Conservation (phyloP, 257 asterid genomes). For the Haberlea rhodopensis region DNA sequence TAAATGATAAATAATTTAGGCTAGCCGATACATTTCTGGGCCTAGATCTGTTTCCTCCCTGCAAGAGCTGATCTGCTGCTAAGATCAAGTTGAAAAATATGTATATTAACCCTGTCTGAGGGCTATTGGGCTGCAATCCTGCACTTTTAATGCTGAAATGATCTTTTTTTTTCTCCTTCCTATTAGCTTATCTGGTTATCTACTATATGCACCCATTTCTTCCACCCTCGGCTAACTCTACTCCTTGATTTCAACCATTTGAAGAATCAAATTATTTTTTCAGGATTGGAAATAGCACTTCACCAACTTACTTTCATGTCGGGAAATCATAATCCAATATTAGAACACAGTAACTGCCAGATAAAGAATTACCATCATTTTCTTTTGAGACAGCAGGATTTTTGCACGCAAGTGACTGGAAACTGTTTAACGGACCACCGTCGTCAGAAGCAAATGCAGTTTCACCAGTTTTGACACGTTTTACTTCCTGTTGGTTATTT, state of each 20-base stretch:
- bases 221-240: neutral
- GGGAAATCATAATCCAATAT: too few relatives aligned
- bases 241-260: neutral
- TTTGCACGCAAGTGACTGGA: constrained; percentile 53
- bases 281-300: neutral
- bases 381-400: constrained; percentile 74
- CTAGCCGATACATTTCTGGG: neutral
- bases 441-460: constrained; percentile 74
- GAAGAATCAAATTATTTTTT: neutral
- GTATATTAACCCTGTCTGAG: neutral
- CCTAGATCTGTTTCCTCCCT: neutral
- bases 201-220: neutral
- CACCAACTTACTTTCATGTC: constrained; percentile 16
- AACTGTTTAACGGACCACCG: constrained; percentile 78
- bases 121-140: neutral
- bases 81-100: neutral
- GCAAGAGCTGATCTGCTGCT: neutral
- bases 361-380: constrained; percentile 56
- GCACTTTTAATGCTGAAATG: neutral
- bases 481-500: constrained; percentile 42
- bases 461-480: constrained; percentile 58
- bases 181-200: too few relatives aligned
- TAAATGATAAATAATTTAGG: neutral
- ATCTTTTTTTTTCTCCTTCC: too few relatives aligned
- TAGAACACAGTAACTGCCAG: too few relatives aligned